Evolutionary conservation across 2,329 filamentous ascomycete genomes (phyloP).

Genomic region (Fusarium annulatum): DNA sequence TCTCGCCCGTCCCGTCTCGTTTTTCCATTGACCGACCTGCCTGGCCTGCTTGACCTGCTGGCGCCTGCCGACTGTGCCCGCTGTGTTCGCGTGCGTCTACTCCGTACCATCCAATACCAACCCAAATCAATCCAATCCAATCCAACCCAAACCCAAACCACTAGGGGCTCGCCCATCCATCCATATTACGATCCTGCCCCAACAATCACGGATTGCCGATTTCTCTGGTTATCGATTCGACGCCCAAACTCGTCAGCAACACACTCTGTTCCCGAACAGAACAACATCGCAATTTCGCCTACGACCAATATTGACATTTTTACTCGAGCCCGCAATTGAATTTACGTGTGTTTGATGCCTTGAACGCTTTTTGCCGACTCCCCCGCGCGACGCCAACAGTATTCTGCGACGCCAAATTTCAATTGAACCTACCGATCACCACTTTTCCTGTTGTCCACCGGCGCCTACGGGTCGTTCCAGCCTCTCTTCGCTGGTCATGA

Average conservation of each 20-base stretch:
- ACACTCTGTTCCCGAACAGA: conserved; percentile 12
- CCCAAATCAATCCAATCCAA: not conserved
- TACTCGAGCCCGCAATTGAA: conserved; percentile 6
- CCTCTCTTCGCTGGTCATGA: conserved; percentile 49
- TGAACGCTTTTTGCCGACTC: conserved; percentile 19
- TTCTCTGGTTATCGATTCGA: conserved; percentile 33
- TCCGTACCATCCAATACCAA: not conserved
- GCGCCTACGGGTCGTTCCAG: conserved; percentile 36
- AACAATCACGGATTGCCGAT: conserved; percentile 35
- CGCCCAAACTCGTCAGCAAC: conserved; percentile 29
- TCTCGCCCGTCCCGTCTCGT: conserved; percentile 26
- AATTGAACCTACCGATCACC: conserved; percentile 32
- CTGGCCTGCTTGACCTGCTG: conserved; percentile 1
- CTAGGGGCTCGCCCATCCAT: conserved; percentile 40
- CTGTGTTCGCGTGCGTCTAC: conserved; percentile 42
- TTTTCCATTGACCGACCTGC: conserved; percentile 44
- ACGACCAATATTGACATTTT: not conserved
- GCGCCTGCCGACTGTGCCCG: conserved; percentile 34
- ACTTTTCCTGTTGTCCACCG: conserved; percentile 7
- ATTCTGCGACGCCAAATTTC: conserved; percentile 40
- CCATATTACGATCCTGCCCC: conserved; percentile 41
- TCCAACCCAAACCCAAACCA: not conserved
- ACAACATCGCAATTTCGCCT: not conserved
- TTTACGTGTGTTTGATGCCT: conserved; percentile 33
- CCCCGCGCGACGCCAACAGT: conserved; percentile 41